Percentiles rank a stretch among this genome's conserved stretches.
Conservation (phyloP, 306 rosid genomes). For the Ziziphus jujuba region DNA sequence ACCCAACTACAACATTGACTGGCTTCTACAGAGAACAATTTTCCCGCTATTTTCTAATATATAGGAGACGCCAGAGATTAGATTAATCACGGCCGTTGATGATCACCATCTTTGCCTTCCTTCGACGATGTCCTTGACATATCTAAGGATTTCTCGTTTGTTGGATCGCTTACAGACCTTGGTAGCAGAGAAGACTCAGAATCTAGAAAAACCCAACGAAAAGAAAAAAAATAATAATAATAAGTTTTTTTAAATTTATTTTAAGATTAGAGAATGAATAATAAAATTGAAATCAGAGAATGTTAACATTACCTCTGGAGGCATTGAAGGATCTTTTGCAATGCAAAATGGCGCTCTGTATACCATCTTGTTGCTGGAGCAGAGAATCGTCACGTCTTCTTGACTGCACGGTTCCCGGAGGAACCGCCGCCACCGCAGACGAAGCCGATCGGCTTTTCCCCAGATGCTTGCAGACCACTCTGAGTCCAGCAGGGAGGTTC, state of each 20-base stretch:
- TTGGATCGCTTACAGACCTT: slow-evolving; percentile 57
- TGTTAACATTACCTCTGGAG: slow-evolving; percentile 47
- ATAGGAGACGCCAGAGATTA: background rate
- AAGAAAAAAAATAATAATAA: background rate
- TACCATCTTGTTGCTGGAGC: slow-evolving; percentile 91
- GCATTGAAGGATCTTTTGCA: slow-evolving; percentile 96
- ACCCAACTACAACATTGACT: slow-evolving; percentile 3
- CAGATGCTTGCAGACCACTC: slow-evolving; percentile 83
- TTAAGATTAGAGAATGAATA: no score
- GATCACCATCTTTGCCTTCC: slow-evolving; percentile 29
- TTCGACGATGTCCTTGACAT: slow-evolving; percentile 38
- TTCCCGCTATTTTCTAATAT: slow-evolving; percentile 26
- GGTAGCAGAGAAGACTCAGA: slow-evolving; percentile 54
- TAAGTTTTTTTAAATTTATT: background rate
- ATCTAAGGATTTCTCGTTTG: slow-evolving; percentile 44
- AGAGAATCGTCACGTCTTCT: slow-evolving; percentile 84
- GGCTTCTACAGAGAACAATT: background rate
- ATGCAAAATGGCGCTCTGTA: slow-evolving; percentile 94
- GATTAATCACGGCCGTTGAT: slow-evolving; percentile 10
- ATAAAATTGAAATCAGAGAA: background rate
- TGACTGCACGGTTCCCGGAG: slow-evolving; percentile 41
- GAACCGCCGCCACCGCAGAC: slow-evolving; percentile 71
- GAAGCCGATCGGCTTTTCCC: slow-evolving; percentile 98
- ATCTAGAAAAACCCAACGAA: slow-evolving; percentile 31
- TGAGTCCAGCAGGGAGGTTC: slow-evolving; percentile 64